Percentiles rank a stretch among this genome's conserved stretches.
Evolutionary conservation across 1,284 basidiomycete species (phyloP).

Genomic region (Amylostereum chailletii): DNA sequence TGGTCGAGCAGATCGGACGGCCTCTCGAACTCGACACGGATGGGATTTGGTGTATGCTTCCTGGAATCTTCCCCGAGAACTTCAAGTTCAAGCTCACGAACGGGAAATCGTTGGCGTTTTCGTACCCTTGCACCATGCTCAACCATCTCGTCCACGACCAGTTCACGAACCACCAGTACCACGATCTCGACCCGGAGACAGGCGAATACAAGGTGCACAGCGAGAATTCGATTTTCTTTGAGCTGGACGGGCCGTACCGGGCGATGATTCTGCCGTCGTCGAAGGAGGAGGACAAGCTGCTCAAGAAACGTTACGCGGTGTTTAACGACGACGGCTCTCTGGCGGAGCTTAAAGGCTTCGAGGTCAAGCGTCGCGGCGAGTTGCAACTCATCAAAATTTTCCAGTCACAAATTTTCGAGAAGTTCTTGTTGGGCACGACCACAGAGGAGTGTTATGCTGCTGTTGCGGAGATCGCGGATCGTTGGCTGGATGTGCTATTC

Average conservation of each 20-base stretch:
- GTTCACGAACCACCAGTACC: slow-evolving; percentile 99
- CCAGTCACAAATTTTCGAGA: slow-evolving; percentile 98
- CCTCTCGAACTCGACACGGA: slow-evolving; percentile 98
- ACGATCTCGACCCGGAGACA: slow-evolving; percentile 80
- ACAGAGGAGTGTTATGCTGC: slow-evolving; percentile 94
- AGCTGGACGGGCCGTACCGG: slow-evolving; percentile 96
- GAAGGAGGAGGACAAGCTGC: slow-evolving; percentile 97
- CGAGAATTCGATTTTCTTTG: slow-evolving; percentile 99
- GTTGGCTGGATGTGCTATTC: slow-evolving; percentile 96
- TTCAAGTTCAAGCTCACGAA: slow-evolving; percentile 89
- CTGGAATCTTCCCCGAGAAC: slow-evolving; percentile 95
- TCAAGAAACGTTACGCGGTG: slow-evolving; percentile 99
- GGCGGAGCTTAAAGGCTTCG: slow-evolving; percentile 97
- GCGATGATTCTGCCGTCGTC: slow-evolving; percentile 99
- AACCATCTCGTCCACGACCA: slow-evolving; percentile 95
- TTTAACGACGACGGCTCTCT: slow-evolving; percentile 97
- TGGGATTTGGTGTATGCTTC: slow-evolving; percentile 99
- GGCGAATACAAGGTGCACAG: slow-evolving; percentile 84
- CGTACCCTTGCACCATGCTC: slow-evolving; percentile 99
- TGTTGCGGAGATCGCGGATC: slow-evolving; percentile 90
- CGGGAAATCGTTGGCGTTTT: slow-evolving; percentile 86
- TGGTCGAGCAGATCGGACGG: slow-evolving; percentile 95
- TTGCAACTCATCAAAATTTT: slow-evolving; percentile 99
- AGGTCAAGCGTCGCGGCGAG: slow-evolving; percentile 97
- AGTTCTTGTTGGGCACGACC: slow-evolving; percentile 88